phyloP scores from a whole-genome alignment of 2,329 filamentous ascomycete genomes.

The Aspergillus sp. region DNA sequence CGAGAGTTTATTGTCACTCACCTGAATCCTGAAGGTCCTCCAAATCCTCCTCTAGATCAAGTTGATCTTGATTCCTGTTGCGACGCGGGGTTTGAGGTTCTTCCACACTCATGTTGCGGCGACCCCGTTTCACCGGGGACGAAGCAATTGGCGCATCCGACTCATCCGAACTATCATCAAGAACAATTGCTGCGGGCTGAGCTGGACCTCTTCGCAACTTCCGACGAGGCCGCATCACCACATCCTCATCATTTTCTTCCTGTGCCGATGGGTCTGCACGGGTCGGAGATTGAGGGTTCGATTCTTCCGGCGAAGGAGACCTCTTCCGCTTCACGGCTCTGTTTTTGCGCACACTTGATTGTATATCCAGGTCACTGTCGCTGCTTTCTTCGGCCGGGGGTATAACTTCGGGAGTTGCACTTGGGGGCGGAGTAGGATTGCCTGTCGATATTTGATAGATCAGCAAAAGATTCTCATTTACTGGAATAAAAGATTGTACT shows the following conservation, averaged over 20 bases:
- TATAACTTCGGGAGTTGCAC: neutral
- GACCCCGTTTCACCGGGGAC: conserved; percentile 30
- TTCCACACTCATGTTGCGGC: conserved; percentile 12
- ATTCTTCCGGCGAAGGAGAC: conserved; percentile 6
- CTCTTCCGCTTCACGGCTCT: conserved; percentile 18
- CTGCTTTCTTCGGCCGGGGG: conserved; percentile 8
- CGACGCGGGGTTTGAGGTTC: conserved; percentile 25
- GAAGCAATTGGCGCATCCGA: conserved; percentile 28
- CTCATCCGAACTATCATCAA: conserved; percentile 19
- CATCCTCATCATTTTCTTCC: conserved; percentile 29
- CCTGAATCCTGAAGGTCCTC: conserved; percentile 46
- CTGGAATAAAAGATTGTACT: neutral
- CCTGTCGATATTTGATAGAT: neutral
- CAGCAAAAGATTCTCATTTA: neutral
- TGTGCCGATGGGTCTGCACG: conserved; percentile 1
- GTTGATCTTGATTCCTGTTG: conserved; percentile 31
- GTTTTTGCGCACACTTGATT: conserved; percentile 15
- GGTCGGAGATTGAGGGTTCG: conserved; percentile 1
- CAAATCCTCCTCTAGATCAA: conserved; percentile 48
- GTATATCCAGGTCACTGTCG: conserved; percentile 17
- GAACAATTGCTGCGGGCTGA: conserved; percentile 23
- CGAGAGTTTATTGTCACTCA: conserved; percentile 13
- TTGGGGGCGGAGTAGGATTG: neutral
- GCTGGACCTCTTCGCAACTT: conserved; percentile 31
- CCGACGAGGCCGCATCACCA: conserved; percentile 23